These are phyloP conservation scores for Gaeumannomyces tritici DNA, from an alignment of 2,329 filamentous ascomycete genomes.

Conservation along the genomic window DNA sequence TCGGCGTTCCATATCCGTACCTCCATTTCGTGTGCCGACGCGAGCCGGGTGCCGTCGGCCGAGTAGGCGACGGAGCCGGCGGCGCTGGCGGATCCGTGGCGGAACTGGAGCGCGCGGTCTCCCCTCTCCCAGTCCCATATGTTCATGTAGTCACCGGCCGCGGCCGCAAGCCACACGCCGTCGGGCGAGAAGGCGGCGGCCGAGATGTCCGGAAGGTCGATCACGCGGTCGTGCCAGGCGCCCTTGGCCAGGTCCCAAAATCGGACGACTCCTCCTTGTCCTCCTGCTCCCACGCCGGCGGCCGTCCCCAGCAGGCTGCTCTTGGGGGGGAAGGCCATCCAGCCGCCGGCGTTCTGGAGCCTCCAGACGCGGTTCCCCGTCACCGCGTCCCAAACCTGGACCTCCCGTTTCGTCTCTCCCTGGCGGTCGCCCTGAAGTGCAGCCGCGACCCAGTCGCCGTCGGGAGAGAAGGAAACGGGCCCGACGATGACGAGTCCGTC, in stretches of 20 bases:
- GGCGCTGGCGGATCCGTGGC: too few relatives aligned
- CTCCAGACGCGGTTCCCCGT: neutral
- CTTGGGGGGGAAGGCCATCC: neutral
- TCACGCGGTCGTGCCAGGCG: too few relatives aligned
- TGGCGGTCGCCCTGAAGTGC: neutral
- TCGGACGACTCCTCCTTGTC: too few relatives aligned
- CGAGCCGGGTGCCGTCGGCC: neutral
- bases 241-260: too few relatives aligned
- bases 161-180: neutral
- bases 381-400: slow-evolving; percentile 4
- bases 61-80: neutral
- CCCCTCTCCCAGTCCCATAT: slow-evolving; percentile 1
- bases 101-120: too few relatives aligned
- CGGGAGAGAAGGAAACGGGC: slow-evolving; percentile 3
- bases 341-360: neutral
- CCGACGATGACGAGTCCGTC: neutral
- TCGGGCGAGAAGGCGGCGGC: neutral
- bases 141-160: neutral
- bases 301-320: too few relatives aligned
- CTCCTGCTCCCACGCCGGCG: too few relatives aligned
- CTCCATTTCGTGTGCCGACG: neutral
- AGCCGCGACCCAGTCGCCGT: slow-evolving; percentile 1
- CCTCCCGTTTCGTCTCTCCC: neutral
- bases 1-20: neutral
- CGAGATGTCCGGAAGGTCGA: too few relatives aligned